These are phyloP conservation scores for Tilletiopsis washingtonensis DNA, from an alignment of 1,284 basidiomycete species.

Conservation along the genomic window DNA sequence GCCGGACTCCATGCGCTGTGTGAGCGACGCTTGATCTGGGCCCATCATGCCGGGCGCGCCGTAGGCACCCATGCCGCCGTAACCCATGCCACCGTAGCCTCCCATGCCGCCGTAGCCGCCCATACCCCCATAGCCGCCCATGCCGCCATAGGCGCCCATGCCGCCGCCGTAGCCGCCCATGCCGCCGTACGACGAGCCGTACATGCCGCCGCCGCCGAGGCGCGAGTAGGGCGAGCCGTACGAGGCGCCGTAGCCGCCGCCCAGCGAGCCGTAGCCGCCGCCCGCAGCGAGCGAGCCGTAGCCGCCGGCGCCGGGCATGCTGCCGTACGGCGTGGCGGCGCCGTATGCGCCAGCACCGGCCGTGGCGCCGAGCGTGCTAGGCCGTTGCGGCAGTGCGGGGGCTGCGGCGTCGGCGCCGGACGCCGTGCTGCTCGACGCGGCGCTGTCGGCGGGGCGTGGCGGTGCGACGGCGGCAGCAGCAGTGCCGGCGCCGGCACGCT, in stretches of 20 bases:
- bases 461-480: too few species aligned
- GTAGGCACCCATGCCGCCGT: constrained; percentile 34
- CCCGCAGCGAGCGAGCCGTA: constrained; percentile 27
- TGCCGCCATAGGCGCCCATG: constrained; percentile 15
- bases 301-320: constrained; percentile 14
- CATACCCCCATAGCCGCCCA: constrained; percentile 18
- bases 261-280: constrained; percentile 36
- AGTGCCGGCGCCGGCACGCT: constrained; percentile 35
- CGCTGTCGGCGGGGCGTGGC: constrained; percentile 9
- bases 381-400: constrained; percentile 40
- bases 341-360: not conserved
- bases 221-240: constrained; percentile 43
- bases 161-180: constrained; percentile 13
- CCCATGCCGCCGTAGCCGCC: constrained; percentile 23
- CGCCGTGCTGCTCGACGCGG: constrained; percentile 11
- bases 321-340: constrained; percentile 11
- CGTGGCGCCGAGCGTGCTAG: constrained; percentile 18
- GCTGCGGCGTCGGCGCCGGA: constrained; percentile 11
- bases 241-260: constrained; percentile 24
- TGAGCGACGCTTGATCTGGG: constrained; percentile 55
- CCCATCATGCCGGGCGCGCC: constrained; percentile 19
- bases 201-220: constrained; percentile 27
- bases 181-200: constrained; percentile 16
- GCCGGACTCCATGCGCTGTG: constrained; percentile 76
- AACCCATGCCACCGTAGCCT: constrained; percentile 28